phyloP scores from a whole-genome alignment of 169 alveolate genomes.

The Perkinsus olseni region DNA sequence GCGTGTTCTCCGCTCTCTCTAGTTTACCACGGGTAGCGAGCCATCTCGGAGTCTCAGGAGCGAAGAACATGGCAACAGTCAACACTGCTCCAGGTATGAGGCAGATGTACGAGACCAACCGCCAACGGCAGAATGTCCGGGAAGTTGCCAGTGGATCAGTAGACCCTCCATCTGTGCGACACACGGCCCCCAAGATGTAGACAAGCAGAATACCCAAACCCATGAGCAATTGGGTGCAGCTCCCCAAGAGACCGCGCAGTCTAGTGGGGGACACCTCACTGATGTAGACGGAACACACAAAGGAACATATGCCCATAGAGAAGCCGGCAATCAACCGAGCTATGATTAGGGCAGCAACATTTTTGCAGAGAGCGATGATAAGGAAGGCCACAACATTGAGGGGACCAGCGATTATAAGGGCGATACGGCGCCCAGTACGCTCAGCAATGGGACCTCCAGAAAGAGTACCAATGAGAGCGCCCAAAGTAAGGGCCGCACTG shows the following conservation, averaged over 20 bases:
- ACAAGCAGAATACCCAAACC: neutral
- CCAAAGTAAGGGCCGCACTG: neutral
- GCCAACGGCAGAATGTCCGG: neutral
- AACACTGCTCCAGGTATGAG: neutral
- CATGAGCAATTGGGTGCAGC: neutral
- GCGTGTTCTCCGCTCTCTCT: neutral
- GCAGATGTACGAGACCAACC: neutral
- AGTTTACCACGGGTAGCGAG: neutral
- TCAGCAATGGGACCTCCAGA: neutral
- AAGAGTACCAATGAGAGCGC: neutral
- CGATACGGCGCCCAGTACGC: neutral
- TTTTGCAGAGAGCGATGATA: neutral
- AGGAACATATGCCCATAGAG: neutral
- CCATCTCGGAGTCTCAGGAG: neutral
- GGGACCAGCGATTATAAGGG: neutral
- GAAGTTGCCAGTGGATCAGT: neutral
- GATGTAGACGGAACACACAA: neutral
- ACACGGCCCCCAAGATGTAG: neutral
- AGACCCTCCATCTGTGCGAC: neutral
- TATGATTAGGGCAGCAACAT: neutral
- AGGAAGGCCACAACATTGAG: neutral
- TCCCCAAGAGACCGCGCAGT: neutral
- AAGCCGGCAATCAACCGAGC: neutral
- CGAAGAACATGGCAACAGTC: neutral
- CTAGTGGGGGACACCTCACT: neutral